Evolutionary conservation across 305 asterid genomes (phyloP), one percentile per base, ranked within the genome.

Genomic region (Fraxinus sp.): DNA sequence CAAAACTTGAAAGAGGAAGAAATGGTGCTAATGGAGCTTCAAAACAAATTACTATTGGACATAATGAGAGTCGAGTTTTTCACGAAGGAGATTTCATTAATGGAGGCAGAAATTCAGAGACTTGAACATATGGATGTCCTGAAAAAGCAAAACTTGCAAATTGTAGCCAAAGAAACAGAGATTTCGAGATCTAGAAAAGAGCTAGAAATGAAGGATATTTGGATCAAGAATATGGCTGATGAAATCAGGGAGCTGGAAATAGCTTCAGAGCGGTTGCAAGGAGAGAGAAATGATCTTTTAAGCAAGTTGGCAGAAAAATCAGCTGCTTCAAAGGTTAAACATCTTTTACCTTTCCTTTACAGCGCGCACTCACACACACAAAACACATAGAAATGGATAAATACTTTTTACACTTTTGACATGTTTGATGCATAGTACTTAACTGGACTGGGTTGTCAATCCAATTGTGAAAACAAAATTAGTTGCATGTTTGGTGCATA

Each of bases 1-100:
- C 87, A 82, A 68, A 90, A 83, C 41, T 59, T 89, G 86, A 91
- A 89, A 84, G 91, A 90, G 37, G 85, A 83, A 43, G 92, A 90
- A 88, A 36, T 83, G 79, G 57, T 62, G 84, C 82, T 89, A 11
- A 72, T 87, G 87, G 92, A 89, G 85, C 75, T 86, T 64, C 86
- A 88, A 16, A 86, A 87, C 86, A 88, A 86, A 85, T 82, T 87
- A 73, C 32, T 81, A 68, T 46, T 87, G 89, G 96, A 89, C 87
- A 86, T 82, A 18, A 82, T 80, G 52, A 79, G 85, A 84, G 73
- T 83, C 46, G 92, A 90, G 77, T 73, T 86, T 78, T 55, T 90
- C 68, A 84, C 41, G 32, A 83, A 80, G 79, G 94, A 89, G 70
- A 73, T 85, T 62, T 85, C 83, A 7, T 9, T 62, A 7, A 18